Evolutionary conservation across 106 monocot genomes (phyloP).

Genomic region (Acorus calamus): DNA sequence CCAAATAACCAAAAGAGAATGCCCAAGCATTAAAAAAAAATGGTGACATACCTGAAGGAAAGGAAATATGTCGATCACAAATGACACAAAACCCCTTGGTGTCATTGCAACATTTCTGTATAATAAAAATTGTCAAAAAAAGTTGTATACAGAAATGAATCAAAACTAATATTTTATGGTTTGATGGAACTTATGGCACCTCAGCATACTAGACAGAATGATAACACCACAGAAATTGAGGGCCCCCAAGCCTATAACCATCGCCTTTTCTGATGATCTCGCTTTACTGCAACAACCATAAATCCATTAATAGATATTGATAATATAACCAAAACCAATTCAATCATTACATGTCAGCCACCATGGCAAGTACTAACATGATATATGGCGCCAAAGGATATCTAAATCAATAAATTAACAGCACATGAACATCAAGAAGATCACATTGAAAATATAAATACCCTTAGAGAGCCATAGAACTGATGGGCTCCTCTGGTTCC

Average conservation of each 20-base stretch:
- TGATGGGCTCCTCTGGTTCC: too few relatives aligned
- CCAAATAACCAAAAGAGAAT: not conserved
- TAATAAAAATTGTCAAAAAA: slow-evolving; percentile 8
- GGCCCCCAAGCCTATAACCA: slow-evolving; percentile 82
- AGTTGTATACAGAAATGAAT: slow-evolving; percentile 8
- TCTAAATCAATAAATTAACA: too few relatives aligned
- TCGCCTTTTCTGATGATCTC: slow-evolving; percentile 60
- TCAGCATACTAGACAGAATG: slow-evolving; percentile 70
- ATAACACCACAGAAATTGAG: slow-evolving; percentile 93
- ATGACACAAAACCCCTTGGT: slow-evolving; percentile 68
- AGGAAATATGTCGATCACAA: slow-evolving; percentile 83
- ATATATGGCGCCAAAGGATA: too few relatives aligned
- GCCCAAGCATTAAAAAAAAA: not conserved
- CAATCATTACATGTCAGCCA: too few relatives aligned
- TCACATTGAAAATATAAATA: too few relatives aligned
- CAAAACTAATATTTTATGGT: not conserved
- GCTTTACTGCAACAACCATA: slow-evolving; percentile 61
- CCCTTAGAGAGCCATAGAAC: too few relatives aligned
- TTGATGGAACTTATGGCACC: slow-evolving; percentile 25
- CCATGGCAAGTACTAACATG: too few relatives aligned
- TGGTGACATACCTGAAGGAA: slow-evolving; percentile 62
- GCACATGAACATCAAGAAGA: too few relatives aligned
- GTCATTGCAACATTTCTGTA: slow-evolving; percentile 46
- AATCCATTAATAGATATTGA: not conserved
- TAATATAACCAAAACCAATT: too few relatives aligned